Evolutionary conservation across 1,284 basidiomycete species (phyloP), one percentile per base, ranked within the genome.

Genomic region (Austroboletus novae-zelandiae): DNA sequence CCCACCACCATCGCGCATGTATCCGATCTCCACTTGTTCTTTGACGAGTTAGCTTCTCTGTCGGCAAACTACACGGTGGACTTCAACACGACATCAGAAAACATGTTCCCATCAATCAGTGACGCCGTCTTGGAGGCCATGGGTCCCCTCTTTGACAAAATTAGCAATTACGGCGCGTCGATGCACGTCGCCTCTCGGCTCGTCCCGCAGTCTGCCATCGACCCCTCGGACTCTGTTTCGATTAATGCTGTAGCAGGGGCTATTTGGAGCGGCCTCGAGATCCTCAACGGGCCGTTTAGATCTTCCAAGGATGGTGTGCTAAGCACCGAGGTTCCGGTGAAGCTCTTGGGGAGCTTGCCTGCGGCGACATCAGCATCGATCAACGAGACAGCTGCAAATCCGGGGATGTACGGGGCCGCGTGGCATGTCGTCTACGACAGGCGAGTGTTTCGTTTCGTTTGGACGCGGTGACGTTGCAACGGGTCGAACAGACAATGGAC

Each of bases 351-450:
- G 4, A 3, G 30, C 11, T 46, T 57, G 45, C 53, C 61, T 1
- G 44, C 35, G 4, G 50, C 35, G 9, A 52, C 45, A 41, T 31
- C 51, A 9, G 9, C 40, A 3, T 20, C 9, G 17, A 45, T 51
- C 15, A 54, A 62, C 17, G 9, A 9, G 4, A 62, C 60, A 0
- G 53, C 52, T 4, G 58, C 60, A 4, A 61, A 61, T 9, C 56
- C 52, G 1, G 56, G 27, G 3, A 9, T 56, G 20, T 62, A 62
- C 17, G 11, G 34, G 11, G 48, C 58, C 0, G 35, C 17, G 0
- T 61, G 61, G 58, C 58, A 58, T 18, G 55, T 58, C 14, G 1
- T 53, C 9, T 60, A 46, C 9, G 2, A 23, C 5, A 40, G 36
- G 57, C 58, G 32, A 37, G 59, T 60, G 1, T 13, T 20, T 25